These are phyloP conservation scores for Cylindrotheca fusiformis DNA, from an alignment of 108 stramenopile species.

Conservation along the genomic window DNA sequence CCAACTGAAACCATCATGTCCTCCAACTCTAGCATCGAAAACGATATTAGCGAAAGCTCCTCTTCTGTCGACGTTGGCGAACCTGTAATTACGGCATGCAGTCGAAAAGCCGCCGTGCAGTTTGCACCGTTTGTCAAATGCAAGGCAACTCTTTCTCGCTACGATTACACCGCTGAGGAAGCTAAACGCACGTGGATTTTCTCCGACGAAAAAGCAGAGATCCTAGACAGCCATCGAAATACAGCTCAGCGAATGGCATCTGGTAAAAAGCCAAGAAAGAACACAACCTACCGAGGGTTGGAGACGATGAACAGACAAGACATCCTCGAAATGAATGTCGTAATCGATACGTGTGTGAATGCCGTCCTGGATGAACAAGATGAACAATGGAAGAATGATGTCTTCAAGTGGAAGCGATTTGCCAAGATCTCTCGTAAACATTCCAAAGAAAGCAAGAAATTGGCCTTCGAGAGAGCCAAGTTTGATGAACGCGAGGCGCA, in stretches of 20 bases:
- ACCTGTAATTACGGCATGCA: too few species aligned
- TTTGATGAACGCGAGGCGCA: conserved; percentile 25
- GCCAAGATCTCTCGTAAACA: conserved; percentile 8
- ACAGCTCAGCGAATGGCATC: not conserved
- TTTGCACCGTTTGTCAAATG: not conserved
- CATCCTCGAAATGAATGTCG: not conserved
- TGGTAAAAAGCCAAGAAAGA: not conserved
- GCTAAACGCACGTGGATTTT: not conserved
- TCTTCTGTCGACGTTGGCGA: too few species aligned
- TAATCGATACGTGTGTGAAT: not conserved
- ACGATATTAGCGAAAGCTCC: too few species aligned
- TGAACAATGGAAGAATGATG: conserved; percentile 7
- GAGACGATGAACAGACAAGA: not conserved
- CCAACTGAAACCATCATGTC: too few species aligned
- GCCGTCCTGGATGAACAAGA: not conserved
- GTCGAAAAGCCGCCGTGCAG: too few species aligned
- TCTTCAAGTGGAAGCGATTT: conserved; percentile 12
- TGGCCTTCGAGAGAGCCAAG: conserved; percentile 13
- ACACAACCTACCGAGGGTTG: not conserved
- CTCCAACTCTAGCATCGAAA: too few species aligned
- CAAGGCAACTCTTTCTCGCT: not conserved
- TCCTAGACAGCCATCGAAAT: not conserved
- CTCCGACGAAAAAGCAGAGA: not conserved
- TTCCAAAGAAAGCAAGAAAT: conserved; percentile 11
- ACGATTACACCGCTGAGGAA: not conserved